Evolutionary conservation across 208 protist genomes (phyloP).

Genomic region (Endotrypanum monterogeii): DNA sequence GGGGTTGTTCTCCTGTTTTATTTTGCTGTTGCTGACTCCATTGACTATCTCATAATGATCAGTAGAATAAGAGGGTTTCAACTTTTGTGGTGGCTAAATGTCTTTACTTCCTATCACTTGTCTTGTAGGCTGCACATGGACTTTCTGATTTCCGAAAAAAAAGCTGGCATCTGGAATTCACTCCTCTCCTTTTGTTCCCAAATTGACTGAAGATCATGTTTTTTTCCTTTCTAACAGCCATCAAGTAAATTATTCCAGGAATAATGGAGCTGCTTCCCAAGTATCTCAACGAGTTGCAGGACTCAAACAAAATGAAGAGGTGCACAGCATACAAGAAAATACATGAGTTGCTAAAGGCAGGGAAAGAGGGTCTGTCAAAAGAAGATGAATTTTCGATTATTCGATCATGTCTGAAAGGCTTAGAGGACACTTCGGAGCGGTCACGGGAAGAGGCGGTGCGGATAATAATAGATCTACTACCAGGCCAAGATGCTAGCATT

Average conservation of each 20-base stretch:
- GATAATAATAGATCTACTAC: conserved; percentile 47
- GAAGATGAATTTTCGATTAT: conserved; percentile 63
- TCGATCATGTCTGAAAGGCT: conserved; percentile 62
- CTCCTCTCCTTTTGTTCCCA: not conserved
- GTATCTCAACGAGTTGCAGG: conserved; percentile 77
- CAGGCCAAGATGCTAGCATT: conserved; percentile 47
- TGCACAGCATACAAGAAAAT: conserved; percentile 67
- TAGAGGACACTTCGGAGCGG: conserved; percentile 79
- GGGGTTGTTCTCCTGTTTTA: not conserved
- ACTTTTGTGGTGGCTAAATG: not conserved
- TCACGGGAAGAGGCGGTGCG: conserved; percentile 76
- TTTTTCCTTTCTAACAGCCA: not conserved
- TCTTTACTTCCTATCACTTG: not conserved
- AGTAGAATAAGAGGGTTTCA: not conserved
- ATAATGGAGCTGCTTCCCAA: conserved; percentile 75
- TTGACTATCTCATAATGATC: not conserved
- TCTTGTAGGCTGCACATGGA: not conserved
- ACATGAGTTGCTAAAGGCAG: conserved; percentile 32
- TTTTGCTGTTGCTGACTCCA: not conserved
- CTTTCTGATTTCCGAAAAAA: not conserved
- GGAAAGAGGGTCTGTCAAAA: conserved; percentile 10
- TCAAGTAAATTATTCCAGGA: not conserved
- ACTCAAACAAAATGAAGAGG: conserved; percentile 67
- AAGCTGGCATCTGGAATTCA: not conserved
- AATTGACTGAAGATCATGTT: not conserved